Evolutionary conservation across 2,329 filamentous ascomycete genomes (phyloP), one percentile per base, ranked within the genome.

Genomic region (Verticillium isaacii): DNA sequence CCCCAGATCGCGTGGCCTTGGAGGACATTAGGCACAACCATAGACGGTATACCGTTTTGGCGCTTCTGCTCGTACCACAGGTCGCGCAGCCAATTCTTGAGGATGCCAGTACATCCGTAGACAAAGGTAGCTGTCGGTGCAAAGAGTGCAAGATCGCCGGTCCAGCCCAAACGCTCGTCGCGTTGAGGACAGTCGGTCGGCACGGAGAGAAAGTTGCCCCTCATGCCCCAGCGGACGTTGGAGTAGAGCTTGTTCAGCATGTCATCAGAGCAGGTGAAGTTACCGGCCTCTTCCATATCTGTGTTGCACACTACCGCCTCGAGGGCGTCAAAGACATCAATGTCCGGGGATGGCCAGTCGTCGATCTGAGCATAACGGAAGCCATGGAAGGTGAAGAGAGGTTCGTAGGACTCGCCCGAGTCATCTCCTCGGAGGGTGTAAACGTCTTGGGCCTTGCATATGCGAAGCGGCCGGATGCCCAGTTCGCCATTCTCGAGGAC

Each of bases 371-470:
- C 78, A 62, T 79, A 83, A 36, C 81, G 74, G 62, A 83, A 84
- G 2, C 81, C 81, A 65, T 83, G 81, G 62, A 80, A 83, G 2
- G 80, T 83, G 66, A 82, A 83, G 1, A 69, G 71, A 1, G 81
- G 80, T 23, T 76, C 70, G 77, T 78, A 83, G 14, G 15, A 29
- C 19, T 64, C 61, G 3, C 58, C 61, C 1, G 39, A 67, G 55
- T 34, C 45, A 2, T 66, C 59, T 0, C 71, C 73, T 5, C 67
- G 66, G 58, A 62, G 64, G 6, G 74, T 71, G 19, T 76, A 61
- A 2, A 65, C 70, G 56, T 81, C 78, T 0, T 62, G 71, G 5
- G 71, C 71, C 60, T 73, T 72, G 15, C 77, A 76, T 12, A 61
- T 60, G 3, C 77, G 69, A 1, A 80, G 68, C 0, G 78, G 79